Base-by-base conservation (phyloP, 225 moss, liverwort and hornwort genomes). In the Marchantia paleacea region DNA sequence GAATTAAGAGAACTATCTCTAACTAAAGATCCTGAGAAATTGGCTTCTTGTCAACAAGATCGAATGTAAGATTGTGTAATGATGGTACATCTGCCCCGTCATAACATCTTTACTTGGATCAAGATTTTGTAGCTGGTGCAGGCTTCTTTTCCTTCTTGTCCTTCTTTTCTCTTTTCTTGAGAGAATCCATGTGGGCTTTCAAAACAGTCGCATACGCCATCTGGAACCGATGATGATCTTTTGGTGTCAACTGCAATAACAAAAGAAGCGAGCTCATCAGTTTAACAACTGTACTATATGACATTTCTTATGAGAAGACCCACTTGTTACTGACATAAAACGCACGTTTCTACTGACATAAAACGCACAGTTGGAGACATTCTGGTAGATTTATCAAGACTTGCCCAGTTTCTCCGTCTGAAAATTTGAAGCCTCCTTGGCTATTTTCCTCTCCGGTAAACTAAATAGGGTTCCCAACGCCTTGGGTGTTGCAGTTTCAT, bases 151-250 rank as follows among this genome's bases (percentile, higher is more conserved):
- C 89, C 62, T 83, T 88, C 77, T 89, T 93, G 58, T 93, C 93
- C 79, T 89, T 96, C 80, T 92, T 94, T 66, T 94, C 94, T 78
- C 89, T 94, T 77, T 88, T 91, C 86, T 94, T 96, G 63, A 96
- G 88, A 69, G 94, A 84, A 82, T 92, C 96, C 94, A 94, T 96
- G 82, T 94, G 96, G 54, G 94, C 96, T 84, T 91, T 96, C 85
- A 94, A 80, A 47, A 96, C 92, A 68, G 91, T 96, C 26, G 89
- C 94, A 70, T 94, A 92, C 7, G 94, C 92, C 80, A 90, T 91
- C 72, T 96, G 92, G 72, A 96, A 92, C 52, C 96, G 87, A 48
- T 89, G 88, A 80, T 96, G 90, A 84, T 96, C 94, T 82, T 96
- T 96, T 62, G 87, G 91, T 72, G 89, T 88, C 28, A 96, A 85